Evolutionary conservation across 192 early-diverging fungal genomes (phyloP).

Genomic region (Jimgerdemannia flammicorona): DNA sequence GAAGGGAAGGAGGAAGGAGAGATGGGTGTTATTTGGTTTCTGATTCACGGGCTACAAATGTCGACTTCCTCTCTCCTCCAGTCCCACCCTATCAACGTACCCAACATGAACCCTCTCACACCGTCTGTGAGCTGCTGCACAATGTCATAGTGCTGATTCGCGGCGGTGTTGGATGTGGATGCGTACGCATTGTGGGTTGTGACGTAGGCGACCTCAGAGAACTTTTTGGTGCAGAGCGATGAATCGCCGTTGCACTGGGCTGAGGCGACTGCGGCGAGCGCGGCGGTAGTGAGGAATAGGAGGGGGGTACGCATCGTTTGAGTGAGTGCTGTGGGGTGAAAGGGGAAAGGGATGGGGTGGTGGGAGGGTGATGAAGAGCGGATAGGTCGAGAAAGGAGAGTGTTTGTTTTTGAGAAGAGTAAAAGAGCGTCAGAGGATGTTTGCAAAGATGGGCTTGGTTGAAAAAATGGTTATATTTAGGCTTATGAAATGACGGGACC

Average conservation of each 20-base stretch:
- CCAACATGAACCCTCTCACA: conserved; percentile 71
- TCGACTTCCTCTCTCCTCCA: background rate
- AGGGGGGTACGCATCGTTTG: background rate
- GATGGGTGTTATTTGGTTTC: too few relatives aligned
- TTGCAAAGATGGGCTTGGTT: too few relatives aligned
- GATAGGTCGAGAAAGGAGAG: too few relatives aligned
- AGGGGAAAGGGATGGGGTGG: background rate
- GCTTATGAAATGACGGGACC: too few relatives aligned
- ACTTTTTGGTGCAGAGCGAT: conserved; percentile 60
- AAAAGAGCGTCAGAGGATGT: too few relatives aligned
- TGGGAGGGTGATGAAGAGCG: too few relatives aligned
- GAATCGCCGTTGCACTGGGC: conserved; percentile 66
- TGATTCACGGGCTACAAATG: too few relatives aligned
- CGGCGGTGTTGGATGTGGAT: conserved; percentile 45
- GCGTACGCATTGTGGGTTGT: conserved; percentile 78
- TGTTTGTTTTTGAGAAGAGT: too few relatives aligned
- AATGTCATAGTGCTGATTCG: conserved; percentile 66
- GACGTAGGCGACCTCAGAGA: conserved; percentile 57
- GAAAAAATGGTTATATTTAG: too few relatives aligned
- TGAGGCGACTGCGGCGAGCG: background rate
- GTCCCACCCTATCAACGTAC: conserved; percentile 27
- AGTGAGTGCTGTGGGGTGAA: background rate
- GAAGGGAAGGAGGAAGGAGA: conserved; percentile 9
- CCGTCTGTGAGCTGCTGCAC: conserved; percentile 66
- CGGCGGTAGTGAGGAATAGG: background rate